Evolutionary conservation across 2,329 filamentous ascomycete genomes (phyloP), one percentile per base, ranked within the genome.

Genomic region (Geosmithia morbida): DNA sequence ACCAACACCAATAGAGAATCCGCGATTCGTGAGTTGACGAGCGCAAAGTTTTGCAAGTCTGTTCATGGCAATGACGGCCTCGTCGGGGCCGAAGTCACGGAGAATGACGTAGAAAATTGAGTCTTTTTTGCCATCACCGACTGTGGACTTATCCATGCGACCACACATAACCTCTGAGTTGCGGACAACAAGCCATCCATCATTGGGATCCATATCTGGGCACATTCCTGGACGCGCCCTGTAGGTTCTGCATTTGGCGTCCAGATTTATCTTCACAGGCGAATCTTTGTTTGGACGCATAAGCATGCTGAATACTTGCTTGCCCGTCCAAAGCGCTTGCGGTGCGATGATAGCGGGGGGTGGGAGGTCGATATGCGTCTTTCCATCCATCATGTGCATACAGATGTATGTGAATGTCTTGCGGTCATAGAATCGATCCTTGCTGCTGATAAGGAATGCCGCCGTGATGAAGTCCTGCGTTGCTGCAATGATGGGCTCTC

Each of bases 381-480:
- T 76, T 19, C 81, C 82, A 46, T 89, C 83, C 58, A 96, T 81
- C 92, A 98, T 98, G 64, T 89, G 92, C 62, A 86, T 83, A 60
- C 89, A 94, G 41, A 96, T 78, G 54, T 94, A 89, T 2, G 85
- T 83, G 58, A 98, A 98, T 0, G 85, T 82, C 55, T 83, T 84
- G 46, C 90, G 81, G 56, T 94, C 87, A 58, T 85, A 95, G 65
- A 98, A 97, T 48, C 81, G 79, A 60, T 97, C 90, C 60, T 97
- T 97, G 63, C 82, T 85, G 56, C 87, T 95, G 22, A 97, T 71
- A 3, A 97, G 68, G 59, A 88, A 98, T 0, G 92, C 86, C 3
- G 89, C 89, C 22, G 90, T 97, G 56, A 98, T 97, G 67, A 98
- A 98, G 72, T 98, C 92, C 59, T 98, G 92, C 29, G 94, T 98